A percentile compares a stretch with the other conserved stretches of the same genome.
phyloP scores from a whole-genome alignment of 257 asterid species.

The Forsythia viridissima region DNA sequence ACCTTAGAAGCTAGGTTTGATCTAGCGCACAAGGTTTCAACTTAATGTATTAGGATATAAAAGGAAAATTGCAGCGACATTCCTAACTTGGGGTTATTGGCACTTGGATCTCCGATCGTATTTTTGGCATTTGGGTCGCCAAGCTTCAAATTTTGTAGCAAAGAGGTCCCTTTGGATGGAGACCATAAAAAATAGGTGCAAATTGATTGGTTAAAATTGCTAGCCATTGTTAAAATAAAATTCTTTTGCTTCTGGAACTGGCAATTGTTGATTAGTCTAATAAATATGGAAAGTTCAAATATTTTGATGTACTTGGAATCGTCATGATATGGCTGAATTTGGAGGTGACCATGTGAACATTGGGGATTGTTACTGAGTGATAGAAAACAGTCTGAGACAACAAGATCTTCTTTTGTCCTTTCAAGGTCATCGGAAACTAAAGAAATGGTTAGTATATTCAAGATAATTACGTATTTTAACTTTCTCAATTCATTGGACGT shows the following conservation, averaged over 20 bases:
- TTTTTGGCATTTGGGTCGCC: background rate
- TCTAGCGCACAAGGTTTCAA: background rate
- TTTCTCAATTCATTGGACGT: background rate
- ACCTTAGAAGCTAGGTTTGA: background rate
- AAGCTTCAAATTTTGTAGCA: background rate
- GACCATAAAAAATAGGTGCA: background rate
- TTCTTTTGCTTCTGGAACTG: background rate
- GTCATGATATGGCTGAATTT: background rate
- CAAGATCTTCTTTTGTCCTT: background rate
- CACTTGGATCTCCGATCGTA: background rate
- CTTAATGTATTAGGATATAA: background rate
- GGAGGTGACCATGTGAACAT: background rate
- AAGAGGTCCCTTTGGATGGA: background rate
- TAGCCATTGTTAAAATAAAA: background rate
- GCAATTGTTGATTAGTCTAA: background rate
- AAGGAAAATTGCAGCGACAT: background rate
- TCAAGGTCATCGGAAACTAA: background rate
- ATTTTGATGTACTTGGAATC: background rate
- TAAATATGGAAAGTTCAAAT: background rate
- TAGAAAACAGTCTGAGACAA: background rate
- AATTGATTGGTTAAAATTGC: background rate
- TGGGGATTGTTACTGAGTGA: background rate
- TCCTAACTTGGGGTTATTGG: background rate
- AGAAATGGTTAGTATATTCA: too few relatives aligned
- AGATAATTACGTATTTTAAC: too few relatives aligned